Base-by-base conservation (phyloP, 176 grass and related monocot species). In the Poa pratensis region DNA sequence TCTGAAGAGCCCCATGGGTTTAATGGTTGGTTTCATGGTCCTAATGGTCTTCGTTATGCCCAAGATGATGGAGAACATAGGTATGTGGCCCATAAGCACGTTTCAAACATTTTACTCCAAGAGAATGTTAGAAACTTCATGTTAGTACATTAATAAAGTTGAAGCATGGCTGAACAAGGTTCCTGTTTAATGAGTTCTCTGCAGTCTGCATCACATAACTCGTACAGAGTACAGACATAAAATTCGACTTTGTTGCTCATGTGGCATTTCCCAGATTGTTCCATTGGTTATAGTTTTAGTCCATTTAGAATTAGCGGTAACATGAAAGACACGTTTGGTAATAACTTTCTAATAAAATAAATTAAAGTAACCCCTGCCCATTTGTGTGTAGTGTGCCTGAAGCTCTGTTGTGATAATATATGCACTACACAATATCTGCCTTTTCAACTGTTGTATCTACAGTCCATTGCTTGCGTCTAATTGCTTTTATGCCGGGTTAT, bases 1-100 rank as follows among this genome's bases (percentile, higher is more conserved):
- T 70, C 51, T 99, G 86, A 99, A 99, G 91, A 99, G 97, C 59
- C 97, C 97, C 9, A 99, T 99, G 97, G 97, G 97, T 37, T 82
- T 99, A 48, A 96, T 99, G 93, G 75, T 96, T 0, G 97, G 97
- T 76, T 96, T 96, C 82, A 96, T 94, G 91, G 80, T 99, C 69
- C 65, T 99, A 84, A 87, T 99, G 84, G 90, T 99, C 42, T 89
- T 99, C 0, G 76, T 94, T 19, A 91, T 99, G 88, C 97, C 97
- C 81, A 99, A 96, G 84, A 87, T 99, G 90, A 94, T 94, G 93
- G 96, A 96, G 40, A 92, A 83, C 78, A 93, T 99, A 75, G 94
- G 94, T 96, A 89, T 7, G 39, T 62, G 75, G 26, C 23, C 20
- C 7, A 20, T 26, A 30, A 74, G 43, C 23, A 73, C 70, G 15